Base-by-base conservation (phyloP, 2,329 filamentous ascomycete genomes). In the Cordyceps fumosorosea region DNA sequence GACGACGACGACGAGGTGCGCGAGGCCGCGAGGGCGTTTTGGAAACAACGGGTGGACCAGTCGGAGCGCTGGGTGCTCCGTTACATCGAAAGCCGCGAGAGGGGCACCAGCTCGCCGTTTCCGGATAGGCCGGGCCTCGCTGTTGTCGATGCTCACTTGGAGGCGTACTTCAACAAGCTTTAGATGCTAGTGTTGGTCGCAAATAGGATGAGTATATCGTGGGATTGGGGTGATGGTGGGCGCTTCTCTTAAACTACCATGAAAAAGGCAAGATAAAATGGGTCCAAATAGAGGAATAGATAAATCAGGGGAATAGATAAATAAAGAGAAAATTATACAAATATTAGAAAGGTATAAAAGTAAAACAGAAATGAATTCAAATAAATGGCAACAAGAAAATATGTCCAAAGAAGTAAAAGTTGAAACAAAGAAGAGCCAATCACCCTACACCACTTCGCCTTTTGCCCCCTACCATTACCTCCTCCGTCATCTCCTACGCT, bases 31-130 rank as follows among this genome's bases (percentile, higher is more conserved):
- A 73, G 69, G 42, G 69, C 72, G 2, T 84, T 81, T 76, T 85
- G 82, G 82, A 66, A 65, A 14, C 68, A 65, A 32, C 81, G 84
- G 69, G 73, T 84, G 54, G 69, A 74, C 29, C 75, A 71, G 37
- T 79, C 82, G 0, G 79, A 82, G 68, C 67, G 71, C 8, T 84
- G 81, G 69, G 68, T 84, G 48, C 67, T 70, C 26, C 66, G 72
- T 57, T 75, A 82, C 62, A 69, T 75, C 3, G 70, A 72, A 40
- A 26, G 18, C 16, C 48, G 48, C 16, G 26, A 29, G 51, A 47
- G 1, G 40, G 8, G 42, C 3, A 14, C 7, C 16, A 54, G 22
- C 10, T 5, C 7, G 1, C 29, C 44, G 8, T 55, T 55, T 3
- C 59, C 51, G 5, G 34, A 55, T 5, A 40, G 59, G 11, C 59